Evolutionary conservation across 306 rosid species (phyloP), one percentile per base, ranked within the genome.

Genomic region (Cucurbita pepo): DNA sequence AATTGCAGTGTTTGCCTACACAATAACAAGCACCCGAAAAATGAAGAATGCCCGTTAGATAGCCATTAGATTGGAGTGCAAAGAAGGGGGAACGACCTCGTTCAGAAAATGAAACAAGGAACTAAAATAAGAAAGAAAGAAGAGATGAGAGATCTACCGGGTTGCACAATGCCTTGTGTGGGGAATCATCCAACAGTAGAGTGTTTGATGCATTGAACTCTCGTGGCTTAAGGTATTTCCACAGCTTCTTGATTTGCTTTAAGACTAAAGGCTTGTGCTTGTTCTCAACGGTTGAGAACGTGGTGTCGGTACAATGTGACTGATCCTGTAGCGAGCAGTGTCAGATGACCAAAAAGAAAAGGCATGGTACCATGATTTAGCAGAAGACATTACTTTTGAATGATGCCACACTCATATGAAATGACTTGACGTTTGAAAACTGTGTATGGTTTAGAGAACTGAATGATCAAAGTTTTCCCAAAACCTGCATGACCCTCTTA

Each of bases 111-210:
- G 64, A 22, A 75, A 66, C 36, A 43, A 43, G 71, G 37, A 66
- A 45, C 51, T n/a, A n/a, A 41, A 41, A 63, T n/a, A 41, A 8
- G 25, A 40, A 66, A 56, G 21, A 52, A 66, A 56, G 21, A 52
- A 21, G 55, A 43, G 74, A 43, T 8, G 18, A 22, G 61, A 71
- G n/a, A 44, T 74, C 92, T 82, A 94, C 99, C 78, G 99, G 99
- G 83, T 94, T 94, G 79, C 80, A 18, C 54, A 91, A 81, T 38
- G 96, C 95, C 81, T 94, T 90, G 76, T 89, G 88, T 3, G 99
- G 97, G 57, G 97, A 89, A 77, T 94, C 99, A 81, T 94, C 97
- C 83, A 94, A 59, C 81, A 94, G 81, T 66, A 94, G 51, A 41
- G 97, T 94, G 86, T 91, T 94, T 30, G 95, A 79, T 81, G 86